Evolutionary conservation across 1,284 basidiomycete species (phyloP).

Genomic region (Mycena sp.): DNA sequence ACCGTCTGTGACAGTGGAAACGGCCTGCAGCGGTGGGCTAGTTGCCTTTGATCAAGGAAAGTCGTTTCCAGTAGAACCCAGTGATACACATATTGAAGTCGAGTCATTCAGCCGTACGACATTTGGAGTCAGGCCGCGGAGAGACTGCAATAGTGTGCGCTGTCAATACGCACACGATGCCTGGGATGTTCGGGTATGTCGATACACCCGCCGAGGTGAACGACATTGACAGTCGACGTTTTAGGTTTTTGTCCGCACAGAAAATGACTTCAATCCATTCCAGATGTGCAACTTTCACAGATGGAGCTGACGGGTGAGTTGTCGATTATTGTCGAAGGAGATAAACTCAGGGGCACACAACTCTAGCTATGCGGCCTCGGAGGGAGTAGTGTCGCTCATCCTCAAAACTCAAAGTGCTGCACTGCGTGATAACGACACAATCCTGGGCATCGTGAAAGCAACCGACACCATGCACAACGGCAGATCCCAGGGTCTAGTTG

Average conservation of each 20-base stretch:
- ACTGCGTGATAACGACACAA: slow-evolving; percentile 43
- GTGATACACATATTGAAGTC: not conserved
- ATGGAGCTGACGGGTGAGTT: slow-evolving; percentile 46
- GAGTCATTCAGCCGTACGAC: slow-evolving; percentile 38
- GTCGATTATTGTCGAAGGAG: not conserved
- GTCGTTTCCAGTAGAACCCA: not conserved
- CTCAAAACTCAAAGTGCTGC: slow-evolving; percentile 46
- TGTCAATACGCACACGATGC: slow-evolving; percentile 48
- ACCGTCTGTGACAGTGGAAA: slow-evolving; percentile 48
- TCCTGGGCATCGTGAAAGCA: slow-evolving; percentile 44
- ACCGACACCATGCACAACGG: slow-evolving; percentile 47
- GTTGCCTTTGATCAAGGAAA: slow-evolving; percentile 47
- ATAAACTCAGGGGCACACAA: too few species aligned
- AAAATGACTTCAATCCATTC: slow-evolving; percentile 47
- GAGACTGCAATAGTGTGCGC: slow-evolving; percentile 48
- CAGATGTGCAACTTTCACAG: slow-evolving; percentile 47
- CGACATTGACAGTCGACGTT: not conserved
- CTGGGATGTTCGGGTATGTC: slow-evolving; percentile 24
- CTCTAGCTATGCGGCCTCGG: slow-evolving; percentile 45
- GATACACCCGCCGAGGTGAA: not conserved
- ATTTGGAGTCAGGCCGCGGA: slow-evolving; percentile 43
- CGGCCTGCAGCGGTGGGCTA: slow-evolving; percentile 49
- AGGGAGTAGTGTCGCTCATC: slow-evolving; percentile 46
- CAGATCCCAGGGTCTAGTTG: slow-evolving; percentile 47
- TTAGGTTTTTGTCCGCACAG: slow-evolving; percentile 44